Base-by-base conservation (phyloP, 495 filamentous ascomycete genomes). In the Corynascus novoguineensis region DNA sequence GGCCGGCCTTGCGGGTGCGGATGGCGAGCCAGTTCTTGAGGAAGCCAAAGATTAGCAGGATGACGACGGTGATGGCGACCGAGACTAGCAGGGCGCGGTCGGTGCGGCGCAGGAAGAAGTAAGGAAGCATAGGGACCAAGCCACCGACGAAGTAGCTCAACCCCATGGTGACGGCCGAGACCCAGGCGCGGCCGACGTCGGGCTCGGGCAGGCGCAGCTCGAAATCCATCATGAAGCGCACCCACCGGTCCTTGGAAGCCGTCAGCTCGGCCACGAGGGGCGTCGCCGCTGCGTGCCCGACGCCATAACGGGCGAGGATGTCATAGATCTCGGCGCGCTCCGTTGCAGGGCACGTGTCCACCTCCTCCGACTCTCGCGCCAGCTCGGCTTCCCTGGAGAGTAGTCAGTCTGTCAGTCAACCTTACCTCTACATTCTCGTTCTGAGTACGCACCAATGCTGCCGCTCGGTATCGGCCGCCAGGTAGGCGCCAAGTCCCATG, bases 401-500 rank as follows among this genome's bases (percentile, higher is more conserved):
- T 67, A 32, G 65, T 49, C n/a, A n/a, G 24, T 82, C 79, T 4
- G 74, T 81, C 11, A 70, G 6, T 15, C 1, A 19, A 0, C 14
- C 2, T 17, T 2, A 0, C 14, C 45, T 9, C 9, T 37, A 12
- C 34, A 12, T 37, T 37, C 11, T 37, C 3, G 3, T 9, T 37
- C 10, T 31, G 29, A 10, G 3, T 2, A 17, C 32, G 9, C 14
- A 53, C 50, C 51, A 54, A 34, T 54, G 51, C 51, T 54, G 51
- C 60, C 76, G 73, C 19, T 68, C 60, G 10, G 64, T 53, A 66
- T 81, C 78, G 7, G 80, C 72, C 9, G 75, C 76, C 6, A 83
- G 63, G 55, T 79, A 87, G 5, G 80, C 84, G 31, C 84, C 84
- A 0, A 87, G 69, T 0, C 84, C 84, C 84, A 87, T 87, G 5